These are phyloP conservation scores for Exophiala sp. DNA, from an alignment of 2,329 filamentous ascomycete species.

Conservation along the genomic window DNA sequence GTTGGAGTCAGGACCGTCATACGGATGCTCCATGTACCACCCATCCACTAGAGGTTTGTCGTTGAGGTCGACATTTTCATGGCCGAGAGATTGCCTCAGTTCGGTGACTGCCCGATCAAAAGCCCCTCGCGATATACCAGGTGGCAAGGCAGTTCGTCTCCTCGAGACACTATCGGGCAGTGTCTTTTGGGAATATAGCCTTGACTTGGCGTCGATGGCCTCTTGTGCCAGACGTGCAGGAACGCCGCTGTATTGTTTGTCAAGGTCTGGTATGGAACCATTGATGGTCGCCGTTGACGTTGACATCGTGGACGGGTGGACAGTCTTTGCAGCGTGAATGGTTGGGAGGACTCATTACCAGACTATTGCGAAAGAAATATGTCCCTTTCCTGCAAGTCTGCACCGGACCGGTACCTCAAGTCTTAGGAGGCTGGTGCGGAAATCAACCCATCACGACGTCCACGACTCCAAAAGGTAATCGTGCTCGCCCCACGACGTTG, in stretches of 20 bases:
- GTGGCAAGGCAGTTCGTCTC: constrained; percentile 20
- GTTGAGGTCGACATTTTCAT: constrained; percentile 25
- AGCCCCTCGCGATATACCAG: constrained; percentile 14
- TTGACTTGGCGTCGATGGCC: constrained; percentile 22
- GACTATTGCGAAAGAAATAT: not conserved
- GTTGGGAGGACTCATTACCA: too few relatives aligned
- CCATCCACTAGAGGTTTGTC: constrained; percentile 31
- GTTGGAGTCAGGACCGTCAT: constrained; percentile 11
- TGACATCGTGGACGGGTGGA: constrained; percentile 7
- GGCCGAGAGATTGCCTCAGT: constrained; percentile 17
- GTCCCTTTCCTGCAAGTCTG: not conserved
- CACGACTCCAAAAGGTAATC: not conserved
- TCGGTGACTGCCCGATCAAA: constrained; percentile 26
- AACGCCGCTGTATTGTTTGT: constrained; percentile 17
- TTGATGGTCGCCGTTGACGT: constrained; percentile 3
- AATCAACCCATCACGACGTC: not conserved
- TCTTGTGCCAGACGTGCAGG: constrained; percentile 19
- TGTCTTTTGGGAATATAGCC: constrained; percentile 25
- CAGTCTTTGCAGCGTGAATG: not conserved
- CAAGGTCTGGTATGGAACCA: constrained; percentile 17
- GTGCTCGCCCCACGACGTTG: not conserved
- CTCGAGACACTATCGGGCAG: constrained; percentile 18
- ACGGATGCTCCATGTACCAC: constrained; percentile 39
- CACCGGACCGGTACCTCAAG: not conserved
- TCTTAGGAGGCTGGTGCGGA: not conserved